phyloP scores from a whole-genome alignment of 306 rosid species.

The Senna tora region DNA sequence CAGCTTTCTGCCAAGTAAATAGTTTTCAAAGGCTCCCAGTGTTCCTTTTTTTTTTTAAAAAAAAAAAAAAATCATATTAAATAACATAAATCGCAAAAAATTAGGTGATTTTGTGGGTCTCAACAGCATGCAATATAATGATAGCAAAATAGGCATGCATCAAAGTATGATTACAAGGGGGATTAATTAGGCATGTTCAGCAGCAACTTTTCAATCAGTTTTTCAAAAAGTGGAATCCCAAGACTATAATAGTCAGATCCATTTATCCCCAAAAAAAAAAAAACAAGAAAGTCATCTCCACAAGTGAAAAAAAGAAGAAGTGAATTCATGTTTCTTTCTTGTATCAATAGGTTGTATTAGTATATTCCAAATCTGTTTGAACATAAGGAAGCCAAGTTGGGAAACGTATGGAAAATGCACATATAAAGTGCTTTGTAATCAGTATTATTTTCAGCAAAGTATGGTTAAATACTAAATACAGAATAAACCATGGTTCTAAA shows the following conservation, averaged over 20 bases:
- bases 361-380: too few species aligned
- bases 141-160: conserved; percentile 36
- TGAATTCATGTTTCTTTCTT: background rate
- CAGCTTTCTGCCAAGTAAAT: too few species aligned
- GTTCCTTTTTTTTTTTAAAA: too few species aligned
- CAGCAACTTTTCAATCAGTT: conserved; percentile 30
- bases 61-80: too few species aligned
- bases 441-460: background rate
- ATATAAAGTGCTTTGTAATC: background rate
- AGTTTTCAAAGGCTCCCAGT: too few species aligned
- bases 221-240: conserved; percentile 13
- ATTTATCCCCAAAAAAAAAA: too few species aligned
- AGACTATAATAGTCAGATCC: conserved; percentile 10
- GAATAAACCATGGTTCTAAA: background rate
- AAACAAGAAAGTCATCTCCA: too few species aligned
- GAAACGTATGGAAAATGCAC: background rate
- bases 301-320: background rate
- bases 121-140: conserved; percentile 38
- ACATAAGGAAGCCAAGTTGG: background rate
- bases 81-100: too few species aligned
- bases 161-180: conserved; percentile 29
- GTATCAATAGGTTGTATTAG: too few species aligned
- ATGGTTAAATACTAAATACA: conserved; percentile 8
- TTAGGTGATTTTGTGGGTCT: conserved; percentile 46
- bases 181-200: conserved; percentile 56